These are phyloP conservation scores for Suillus alpinus DNA, from an alignment of 768 basidiomycete species.

Conservation along the genomic window DNA sequence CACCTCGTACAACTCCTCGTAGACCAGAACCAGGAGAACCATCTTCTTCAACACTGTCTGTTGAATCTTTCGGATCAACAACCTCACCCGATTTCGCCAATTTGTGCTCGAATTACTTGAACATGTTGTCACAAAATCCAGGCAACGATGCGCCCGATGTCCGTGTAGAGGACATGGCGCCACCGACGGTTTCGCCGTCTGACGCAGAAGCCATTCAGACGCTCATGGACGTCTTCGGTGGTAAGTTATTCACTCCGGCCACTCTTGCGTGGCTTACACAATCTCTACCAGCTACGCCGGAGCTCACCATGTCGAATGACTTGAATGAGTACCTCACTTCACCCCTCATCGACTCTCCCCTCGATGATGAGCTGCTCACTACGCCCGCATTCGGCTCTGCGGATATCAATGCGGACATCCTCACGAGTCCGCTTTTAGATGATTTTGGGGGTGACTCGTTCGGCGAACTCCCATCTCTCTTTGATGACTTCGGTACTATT, in stretches of 20 bases:
- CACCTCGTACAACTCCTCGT: slow-evolving; percentile 57
- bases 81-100: slow-evolving; percentile 38
- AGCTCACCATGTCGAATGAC: slow-evolving; percentile 34
- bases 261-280: not conserved
- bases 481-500: slow-evolving; percentile 19
- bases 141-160: slow-evolving; percentile 35
- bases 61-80: slow-evolving; percentile 21
- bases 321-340: slow-evolving; percentile 46
- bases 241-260: slow-evolving; percentile 18
- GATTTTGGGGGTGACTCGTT: slow-evolving; percentile 33
- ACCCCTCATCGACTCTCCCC: slow-evolving; percentile 45
- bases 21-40: slow-evolving; percentile 34
- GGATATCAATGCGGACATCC: slow-evolving; percentile 35
- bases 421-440: slow-evolving; percentile 42
- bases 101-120: slow-evolving; percentile 62
- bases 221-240: slow-evolving; percentile 38
- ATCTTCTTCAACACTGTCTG: slow-evolving; percentile 23
- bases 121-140: slow-evolving; percentile 59
- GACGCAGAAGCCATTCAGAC: slow-evolving; percentile 34
- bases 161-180: slow-evolving; percentile 25
- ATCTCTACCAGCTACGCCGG: slow-evolving; percentile 36
- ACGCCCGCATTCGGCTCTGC: slow-evolving; percentile 40
- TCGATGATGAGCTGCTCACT: slow-evolving; percentile 42
- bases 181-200: slow-evolving; percentile 21
- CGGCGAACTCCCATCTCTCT: slow-evolving; percentile 33